Base-by-base conservation (phyloP, 2,329 filamentous ascomycete genomes). In the Penicillium sp. region DNA sequence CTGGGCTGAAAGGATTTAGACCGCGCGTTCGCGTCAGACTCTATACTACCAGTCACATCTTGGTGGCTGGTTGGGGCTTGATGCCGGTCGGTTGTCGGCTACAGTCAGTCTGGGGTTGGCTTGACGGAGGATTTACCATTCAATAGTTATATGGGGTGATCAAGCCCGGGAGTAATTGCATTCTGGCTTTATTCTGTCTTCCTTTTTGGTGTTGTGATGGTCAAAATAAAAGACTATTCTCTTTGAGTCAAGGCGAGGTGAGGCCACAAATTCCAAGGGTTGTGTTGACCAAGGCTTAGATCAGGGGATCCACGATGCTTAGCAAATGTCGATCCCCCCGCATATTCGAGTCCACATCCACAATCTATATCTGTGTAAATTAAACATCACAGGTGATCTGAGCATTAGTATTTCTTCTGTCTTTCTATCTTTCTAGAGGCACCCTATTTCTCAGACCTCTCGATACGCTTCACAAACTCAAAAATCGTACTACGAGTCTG, bases 291-390 rank as follows among this genome's bases (percentile, higher is more conserved):
- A 11, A 24, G 29, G n/a, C 35, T 33, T 10, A 35, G 21, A 27
- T 33, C 19, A 45, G 24, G 39, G 37, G 49, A 50, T 50, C 48
- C 48, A 50, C 48, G 48, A 50, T 50, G 48, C 48, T 50, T 50
- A 50, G 35, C 33, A 10, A 48, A 46, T 29, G 52, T 54, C 39
- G 52, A 54, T 54, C 52, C 14, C 51, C 51, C 51, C 49, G 26
- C 49, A 52, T 42, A 51, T 33, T 44, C 29, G 11, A 43, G 27
- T 31, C 16, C 48, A 37, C 33, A 27, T 48, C 45, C 45, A 29
- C 16, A 47, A 31, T 22, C 39, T 42, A 11, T 21, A 22, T 37
- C 14, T 9, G 10, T 37, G 14, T 37, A 37, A 16, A 14, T 14
- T 4, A 4, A 31, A 14, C 29, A 31, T 13, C 10, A 31, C 29